These are phyloP conservation scores for Tolypocladium tropicale DNA, from an alignment of 2,329 filamentous ascomycete genomes.

Conservation along the genomic window DNA sequence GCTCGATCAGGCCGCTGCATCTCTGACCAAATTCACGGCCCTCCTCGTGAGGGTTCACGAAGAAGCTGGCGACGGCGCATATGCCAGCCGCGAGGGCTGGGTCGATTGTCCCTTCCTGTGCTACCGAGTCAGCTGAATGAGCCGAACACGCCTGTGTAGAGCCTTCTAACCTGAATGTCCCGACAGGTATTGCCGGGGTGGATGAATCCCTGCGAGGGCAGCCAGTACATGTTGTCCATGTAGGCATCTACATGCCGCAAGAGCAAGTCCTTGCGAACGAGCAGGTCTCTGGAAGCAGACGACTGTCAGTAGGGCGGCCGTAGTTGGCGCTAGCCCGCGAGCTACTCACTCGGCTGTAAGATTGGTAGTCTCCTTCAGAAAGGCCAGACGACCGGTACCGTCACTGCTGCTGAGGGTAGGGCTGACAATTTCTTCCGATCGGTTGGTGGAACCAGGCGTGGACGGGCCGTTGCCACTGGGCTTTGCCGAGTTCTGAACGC, in stretches of 20 bases:
- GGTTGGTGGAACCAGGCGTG: conserved; percentile 2
- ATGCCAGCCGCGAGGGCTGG: conserved; percentile 26
- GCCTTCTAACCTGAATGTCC: conserved; percentile 19
- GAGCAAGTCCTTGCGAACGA: conserved; percentile 24
- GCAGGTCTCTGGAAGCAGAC: conserved; percentile 15
- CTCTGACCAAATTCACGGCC: conserved; percentile 24
- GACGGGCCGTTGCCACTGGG: conserved; percentile 1
- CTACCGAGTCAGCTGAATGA: background rate
- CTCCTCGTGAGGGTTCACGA: conserved; percentile 21
- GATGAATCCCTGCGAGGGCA: conserved; percentile 28
- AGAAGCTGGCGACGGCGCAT: conserved; percentile 25
- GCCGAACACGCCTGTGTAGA: background rate
- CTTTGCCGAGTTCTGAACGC: conserved; percentile 9
- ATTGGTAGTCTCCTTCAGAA: conserved; percentile 12
- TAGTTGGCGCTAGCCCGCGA: background rate
- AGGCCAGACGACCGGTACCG: conserved; percentile 7
- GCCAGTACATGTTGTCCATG: conserved; percentile 25
- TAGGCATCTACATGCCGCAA: conserved; percentile 27
- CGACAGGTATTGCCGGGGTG: conserved; percentile 23
- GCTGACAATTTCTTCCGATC: conserved; percentile 8
- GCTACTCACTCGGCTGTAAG: conserved; percentile 18
- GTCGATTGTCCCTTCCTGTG: conserved; percentile 21
- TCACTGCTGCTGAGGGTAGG: conserved; percentile 8
- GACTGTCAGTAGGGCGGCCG: background rate
- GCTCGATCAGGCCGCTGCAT: conserved; percentile 28